Base-by-base conservation (phyloP, 2,329 filamentous ascomycete genomes). In the Neopestalotiopsis sp. region DNA sequence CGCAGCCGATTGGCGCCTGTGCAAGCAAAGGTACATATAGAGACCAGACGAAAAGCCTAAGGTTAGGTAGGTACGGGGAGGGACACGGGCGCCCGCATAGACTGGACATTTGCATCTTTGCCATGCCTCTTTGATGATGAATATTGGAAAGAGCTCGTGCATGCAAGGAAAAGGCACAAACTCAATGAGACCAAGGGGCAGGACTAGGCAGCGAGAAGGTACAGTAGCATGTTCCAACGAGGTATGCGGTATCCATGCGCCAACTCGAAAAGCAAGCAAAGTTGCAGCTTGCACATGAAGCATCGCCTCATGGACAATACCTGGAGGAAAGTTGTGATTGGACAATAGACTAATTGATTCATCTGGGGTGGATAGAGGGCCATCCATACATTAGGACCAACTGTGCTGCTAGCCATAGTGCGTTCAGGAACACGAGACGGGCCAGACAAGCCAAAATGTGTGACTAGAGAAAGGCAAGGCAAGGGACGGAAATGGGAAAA, bases 351-450 rank as follows among this genome's bases (percentile, higher is more conserved):
- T 53, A n/a, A 53, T 53, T n/a, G 7, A 53, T 53, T 6, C 45
- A 53, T 45, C 13, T 17, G 24, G 24, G 24, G 6, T 14, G n/a
- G 57, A 20, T 61, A 30, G 6, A 28, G 12, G 30, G 30, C 59
- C 12, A 34, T 34, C 3, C 24, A 28, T 28, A 28, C 24, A 28
- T 28, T 28, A n/a, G n/a, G 59, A 62, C 28, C 59, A 62, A n/a
- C 59, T 32, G 12, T 30, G 24, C 24, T 28, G 24, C 24, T 38
- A 34, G 30, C 57, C 57, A 12, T 34, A 30, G 57, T 34, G 28
- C 59, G 20, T 40, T 40, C 30, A 62, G 59, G 17, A 62, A 62
- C 32, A 62, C 59, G 57, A 59, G 57, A 59, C 24, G 57, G 24
- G 57, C 30, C 24, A 30, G 57, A 30, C 57, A n/a, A 24, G 57